A percentile compares a stretch with the other conserved stretches of the same genome.
These are phyloP conservation scores for Pseudogymnoascus sp. DNA, from an alignment of 2,329 filamentous ascomycete genomes.

Conservation along the genomic window DNA sequence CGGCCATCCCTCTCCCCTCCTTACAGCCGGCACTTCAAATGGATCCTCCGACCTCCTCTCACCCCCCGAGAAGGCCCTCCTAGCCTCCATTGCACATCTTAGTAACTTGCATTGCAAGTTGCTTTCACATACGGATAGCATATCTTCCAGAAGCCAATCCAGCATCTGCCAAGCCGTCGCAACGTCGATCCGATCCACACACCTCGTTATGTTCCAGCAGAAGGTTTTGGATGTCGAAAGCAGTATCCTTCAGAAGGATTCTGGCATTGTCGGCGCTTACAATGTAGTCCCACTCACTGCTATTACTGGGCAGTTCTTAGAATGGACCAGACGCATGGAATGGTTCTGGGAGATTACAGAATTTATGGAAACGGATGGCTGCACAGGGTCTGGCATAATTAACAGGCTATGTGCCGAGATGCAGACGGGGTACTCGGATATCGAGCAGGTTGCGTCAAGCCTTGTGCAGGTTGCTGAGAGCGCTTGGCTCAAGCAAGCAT, in stretches of 20 bases:
- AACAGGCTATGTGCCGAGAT: slow-evolving; percentile 68
- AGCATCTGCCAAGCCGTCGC: slow-evolving; percentile 84
- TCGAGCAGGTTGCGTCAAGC: slow-evolving; percentile 68
- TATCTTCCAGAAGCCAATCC: slow-evolving; percentile 66
- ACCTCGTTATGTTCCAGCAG: slow-evolving; percentile 73
- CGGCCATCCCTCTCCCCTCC: slow-evolving; percentile 84
- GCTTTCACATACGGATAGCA: slow-evolving; percentile 57
- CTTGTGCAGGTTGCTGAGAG: slow-evolving; percentile 75
- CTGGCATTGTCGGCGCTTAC: slow-evolving; percentile 79
- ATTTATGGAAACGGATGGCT: slow-evolving; percentile 54
- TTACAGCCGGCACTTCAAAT: slow-evolving; percentile 46
- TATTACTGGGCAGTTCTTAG: slow-evolving; percentile 77
- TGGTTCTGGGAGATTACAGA: slow-evolving; percentile 74
- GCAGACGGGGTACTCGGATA: slow-evolving; percentile 81
- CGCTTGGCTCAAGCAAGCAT: slow-evolving; percentile 85
- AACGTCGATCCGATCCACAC: slow-evolving; percentile 64
- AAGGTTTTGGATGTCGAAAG: slow-evolving; percentile 82
- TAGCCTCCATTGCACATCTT: slow-evolving; percentile 69
- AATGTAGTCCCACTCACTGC: slow-evolving; percentile 87
- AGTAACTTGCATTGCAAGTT: slow-evolving; percentile 72
- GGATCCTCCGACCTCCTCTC: slow-evolving; percentile 50
- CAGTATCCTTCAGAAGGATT: slow-evolving; percentile 67
- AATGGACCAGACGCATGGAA: slow-evolving; percentile 75
- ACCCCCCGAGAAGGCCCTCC: slow-evolving; percentile 74
- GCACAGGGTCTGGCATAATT: slow-evolving; percentile 68